phyloP scores from a whole-genome alignment of 1,284 basidiomycete species.

The Cutaneotrichosporon dermatis region DNA sequence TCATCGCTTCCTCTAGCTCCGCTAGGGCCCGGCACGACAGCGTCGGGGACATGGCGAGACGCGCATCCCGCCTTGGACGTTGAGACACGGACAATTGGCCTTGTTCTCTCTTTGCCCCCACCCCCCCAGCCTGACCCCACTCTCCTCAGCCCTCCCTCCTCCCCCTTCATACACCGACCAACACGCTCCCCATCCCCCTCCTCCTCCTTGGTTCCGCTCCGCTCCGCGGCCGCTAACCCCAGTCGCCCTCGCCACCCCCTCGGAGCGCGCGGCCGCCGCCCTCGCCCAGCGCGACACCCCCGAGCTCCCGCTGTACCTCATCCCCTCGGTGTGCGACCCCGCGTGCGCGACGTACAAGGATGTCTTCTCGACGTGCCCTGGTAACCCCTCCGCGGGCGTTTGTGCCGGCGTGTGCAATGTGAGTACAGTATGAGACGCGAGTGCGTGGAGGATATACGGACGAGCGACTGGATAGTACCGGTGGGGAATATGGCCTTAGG shows the following conservation, averaged over 20 bases:
- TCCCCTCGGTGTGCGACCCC: conserved; percentile 6
- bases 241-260: not conserved
- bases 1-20: too few species aligned
- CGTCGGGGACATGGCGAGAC: too few species aligned
- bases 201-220: too few species aligned
- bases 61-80: too few species aligned
- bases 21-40: too few species aligned
- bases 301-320: conserved; percentile 2
- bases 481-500: too few species aligned
- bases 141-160: not conserved
- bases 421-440: not conserved
- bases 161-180: not conserved
- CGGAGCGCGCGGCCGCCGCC: not conserved
- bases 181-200: not conserved
- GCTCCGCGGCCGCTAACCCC: not conserved
- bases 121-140: not conserved
- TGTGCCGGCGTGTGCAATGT: conserved; percentile 12
- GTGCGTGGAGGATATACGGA: too few species aligned
- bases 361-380: conserved; percentile 10
- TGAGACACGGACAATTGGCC: not conserved
- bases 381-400: not conserved
- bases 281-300: not conserved
- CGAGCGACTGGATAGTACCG: too few species aligned
- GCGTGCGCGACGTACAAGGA: conserved; percentile 12
- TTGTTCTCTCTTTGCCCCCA: not conserved